These are phyloP conservation scores for Calendula officinalis DNA, from an alignment of 129 eudicot genomes.

Conservation along the genomic window DNA sequence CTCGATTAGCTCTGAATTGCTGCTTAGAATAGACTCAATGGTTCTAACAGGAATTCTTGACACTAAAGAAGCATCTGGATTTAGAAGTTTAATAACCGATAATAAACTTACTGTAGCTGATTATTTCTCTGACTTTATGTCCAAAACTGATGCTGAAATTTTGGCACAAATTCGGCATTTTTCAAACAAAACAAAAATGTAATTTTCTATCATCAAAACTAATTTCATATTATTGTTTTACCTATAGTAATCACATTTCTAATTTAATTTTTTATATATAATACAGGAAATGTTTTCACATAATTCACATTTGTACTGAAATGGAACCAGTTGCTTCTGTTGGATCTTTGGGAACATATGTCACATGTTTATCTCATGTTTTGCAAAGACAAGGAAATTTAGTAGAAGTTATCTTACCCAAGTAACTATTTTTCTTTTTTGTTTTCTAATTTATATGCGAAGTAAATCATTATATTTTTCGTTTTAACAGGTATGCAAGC, in stretches of 20 bases:
- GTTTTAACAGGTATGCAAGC: slow-evolving; percentile 49
- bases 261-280: background rate
- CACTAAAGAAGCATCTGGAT: slow-evolving; percentile 49
- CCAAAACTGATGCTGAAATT: slow-evolving; percentile 47
- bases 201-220: slow-evolving; percentile 11
- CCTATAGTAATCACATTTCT: slow-evolving; percentile 4
- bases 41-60: slow-evolving; percentile 56
- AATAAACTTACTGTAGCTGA: slow-evolving; percentile 39
- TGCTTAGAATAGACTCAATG: slow-evolving; percentile 68
- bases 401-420: slow-evolving; percentile 74
- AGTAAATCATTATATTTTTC: background rate
- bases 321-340: slow-evolving; percentile 71
- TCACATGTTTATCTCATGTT: slow-evolving; percentile 60
- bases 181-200: slow-evolving; percentile 47
- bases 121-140: slow-evolving; percentile 39
- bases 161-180: slow-evolving; percentile 49
- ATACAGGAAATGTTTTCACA: slow-evolving; percentile 54
- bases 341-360: slow-evolving; percentile 69
- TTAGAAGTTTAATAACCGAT: slow-evolving; percentile 47
- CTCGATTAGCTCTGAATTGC: slow-evolving; percentile 49
- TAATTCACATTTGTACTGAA: slow-evolving; percentile 68
- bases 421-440: slow-evolving; percentile 37
- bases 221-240: background rate
- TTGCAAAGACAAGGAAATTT: slow-evolving; percentile 58
- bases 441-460: background rate